Evolutionary conservation across 2,329 filamentous ascomycete species (phyloP), one percentile per base, ranked within the genome.

Genomic region (Colletotrichum eleusines): DNA sequence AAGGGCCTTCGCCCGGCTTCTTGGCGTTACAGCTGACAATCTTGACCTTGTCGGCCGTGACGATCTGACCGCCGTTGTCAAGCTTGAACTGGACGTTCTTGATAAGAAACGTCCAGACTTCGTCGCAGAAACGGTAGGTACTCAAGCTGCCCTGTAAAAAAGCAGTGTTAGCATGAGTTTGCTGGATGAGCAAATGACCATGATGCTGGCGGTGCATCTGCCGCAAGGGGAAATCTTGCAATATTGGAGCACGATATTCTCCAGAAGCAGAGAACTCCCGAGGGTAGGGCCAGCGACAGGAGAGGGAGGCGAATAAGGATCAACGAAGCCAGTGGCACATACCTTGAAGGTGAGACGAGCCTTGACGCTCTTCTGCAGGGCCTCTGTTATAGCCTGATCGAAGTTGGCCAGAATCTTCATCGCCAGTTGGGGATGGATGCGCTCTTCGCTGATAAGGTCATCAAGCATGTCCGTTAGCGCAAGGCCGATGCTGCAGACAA

Each of bases 71-170:
- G 75, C 87, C 87, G 63, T 92, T 94, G 76, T 98, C 95, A 84
- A 98, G 92, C 84, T 99, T 99, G 85, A 99, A 98, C n/a, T 91
- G 94, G 66, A 98, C 95, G 75, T 98, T 96, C 83, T 98, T 98
- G 83, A 99, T 97, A 69, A 99, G 89, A 81, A 99, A 99, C 1
- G 96, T 99, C 96, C 96, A 99, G 70, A 99, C 96, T 84, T 99
- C 96, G 83, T 99, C 96, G 85, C 96, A 99, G 88, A 99, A 99
- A 76, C 96, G 92, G 85, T 99, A 99, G 20, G 96, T 98, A 80
- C 98, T 95, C 73, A 99, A 91, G 79, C 97, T 96, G 58, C 96
- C 96, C 95, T 98, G 76, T 69, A 70, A 9, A 31, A 51, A 14
- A 9, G 38, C 16, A 20, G 12, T 28, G 28, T 72, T 46, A 59